Base-by-base conservation (phyloP, 257 asterid species). In the Paraleonurus japonicus region DNA sequence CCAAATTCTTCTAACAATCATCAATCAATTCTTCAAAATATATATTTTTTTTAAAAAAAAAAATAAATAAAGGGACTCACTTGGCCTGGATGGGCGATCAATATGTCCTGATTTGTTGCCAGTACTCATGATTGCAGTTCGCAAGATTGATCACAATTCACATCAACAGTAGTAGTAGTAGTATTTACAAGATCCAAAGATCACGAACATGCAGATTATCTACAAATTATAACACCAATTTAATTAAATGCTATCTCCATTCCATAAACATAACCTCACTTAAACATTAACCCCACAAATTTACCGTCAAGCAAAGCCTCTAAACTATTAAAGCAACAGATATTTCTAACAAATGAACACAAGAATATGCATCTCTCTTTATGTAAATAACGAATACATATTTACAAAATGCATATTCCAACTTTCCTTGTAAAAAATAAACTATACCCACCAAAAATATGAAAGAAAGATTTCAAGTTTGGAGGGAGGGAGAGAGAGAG, bases 71-170 rank as follows among this genome's bases (percentile, higher is more conserved):
- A 43, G n/a, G 12, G 22, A 66, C 93, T 77, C 74, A 87, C 93
- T 87, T 65, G 88, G 88, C 87, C 85, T 84, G 30, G 54, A n/a
- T 1, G 89, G 88, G 72, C 86, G 84, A 69, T 90, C 95, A 32
- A 75, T 70, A 76, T 83, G 80, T 79, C 85, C 94, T 20, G 90
- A 78, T 78, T 65, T 81, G 74, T 79, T 74, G 85, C 84, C 98
- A n/a, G n/a, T n/a, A 80, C 87, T 83, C 94, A 88, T 88, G 84
- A 61, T 82, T 77, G 84, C 82, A 80, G 80, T 73, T 80, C 72
- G 77, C 69, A 74, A 81, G 76, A 65, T 63, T 71, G 81, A 80
- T 53, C 71, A n/a, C n/a, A n/a, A n/a, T n/a, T n/a, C n/a, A 84
- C 77, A 26, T 43, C 10, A 37, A 59, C 45, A 26, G 63, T 13